Evolutionary conservation across 2,329 filamentous ascomycete species (phyloP), one percentile per base, ranked within the genome.

Genomic region (Myriosclerotinia curreyana): DNA sequence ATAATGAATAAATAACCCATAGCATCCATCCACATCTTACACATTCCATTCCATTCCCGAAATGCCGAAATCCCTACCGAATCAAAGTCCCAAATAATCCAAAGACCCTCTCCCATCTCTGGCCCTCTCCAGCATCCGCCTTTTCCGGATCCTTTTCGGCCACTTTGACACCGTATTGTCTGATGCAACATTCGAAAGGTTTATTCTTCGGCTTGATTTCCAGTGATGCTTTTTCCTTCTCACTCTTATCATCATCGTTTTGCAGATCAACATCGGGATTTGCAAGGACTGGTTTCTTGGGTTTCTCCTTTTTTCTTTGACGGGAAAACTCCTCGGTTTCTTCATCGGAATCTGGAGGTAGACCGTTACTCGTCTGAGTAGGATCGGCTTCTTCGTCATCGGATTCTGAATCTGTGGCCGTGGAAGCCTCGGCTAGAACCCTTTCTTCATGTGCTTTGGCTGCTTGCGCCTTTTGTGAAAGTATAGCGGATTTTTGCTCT

Each of bases 151-250:
- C 76, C 2, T 65, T 64, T 66, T 74, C 73, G 3, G 52, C 22
- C 2, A 81, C 74, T 63, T 76, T 79, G 53, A 90, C 77, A 7
- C 89, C 89, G 69, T 90, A 92, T 73, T 92, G 87, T 67, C 81
- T 81, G 66, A 93, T 81, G 70, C 88, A 91, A 73, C 89, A 92
- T 2, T 79, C 76, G 71, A 92, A 92, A 0, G 88, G 84, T 42
- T 77, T 80, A 63, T 87, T 87, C 1, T 78, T 71, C 1, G 67
- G 60, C n/a, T 55, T 40, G 65, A 69, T n/a, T 65, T 70, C 53
- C 59, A n/a, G 22, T 15, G n/a, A 22, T 12, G 12, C 7, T 40
- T 22, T 68, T 34, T 49, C 44, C 38, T 64, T 50, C 22, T 36
- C 49, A 34, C n/a, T 17, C 2, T 3, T 11, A 22, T 38, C 22